Conservation (phyloP, 2,329 filamentous ascomycete genomes). For the Canariomyces notabilis region DNA sequence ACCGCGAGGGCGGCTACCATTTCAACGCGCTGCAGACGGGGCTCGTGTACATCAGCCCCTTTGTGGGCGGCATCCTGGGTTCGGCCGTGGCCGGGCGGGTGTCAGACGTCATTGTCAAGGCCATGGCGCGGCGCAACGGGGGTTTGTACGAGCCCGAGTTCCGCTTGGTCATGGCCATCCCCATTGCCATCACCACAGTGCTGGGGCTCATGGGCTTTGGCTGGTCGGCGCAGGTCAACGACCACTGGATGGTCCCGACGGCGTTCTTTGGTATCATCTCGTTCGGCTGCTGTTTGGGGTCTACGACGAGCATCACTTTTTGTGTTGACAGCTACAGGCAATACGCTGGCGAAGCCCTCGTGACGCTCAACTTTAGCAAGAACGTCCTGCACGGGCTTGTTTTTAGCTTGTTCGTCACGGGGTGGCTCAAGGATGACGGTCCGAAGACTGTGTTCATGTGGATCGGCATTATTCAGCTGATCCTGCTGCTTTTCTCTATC, state of each 20-base stretch:
- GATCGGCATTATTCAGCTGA: constrained; percentile 80
- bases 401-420: constrained; percentile 81
- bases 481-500: constrained; percentile 67
- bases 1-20: constrained; percentile 66
- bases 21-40: constrained; percentile 78
- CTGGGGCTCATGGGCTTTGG: constrained; percentile 92
- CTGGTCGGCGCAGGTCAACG: constrained; percentile 73
- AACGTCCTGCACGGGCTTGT: constrained; percentile 88
- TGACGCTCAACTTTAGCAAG: constrained; percentile 92
- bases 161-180: constrained; percentile 78
- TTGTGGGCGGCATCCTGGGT: constrained; percentile 83
- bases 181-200: constrained; percentile 70
- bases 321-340: constrained; percentile 89
- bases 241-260: constrained; percentile 88
- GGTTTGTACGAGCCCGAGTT: constrained; percentile 95
- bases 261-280: constrained; percentile 88
- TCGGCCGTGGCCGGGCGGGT: constrained; percentile 86
- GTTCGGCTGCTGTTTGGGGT: constrained; percentile 86
- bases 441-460: constrained; percentile 74
- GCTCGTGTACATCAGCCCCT: constrained; percentile 84
- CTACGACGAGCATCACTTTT: constrained; percentile 89
- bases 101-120: constrained; percentile 77
- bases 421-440: constrained; percentile 73
- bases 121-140: constrained; percentile 79
- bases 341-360: constrained; percentile 89